phyloP scores from a whole-genome alignment of 164 flowering plant genomes.

The Aristolochia californica region DNA sequence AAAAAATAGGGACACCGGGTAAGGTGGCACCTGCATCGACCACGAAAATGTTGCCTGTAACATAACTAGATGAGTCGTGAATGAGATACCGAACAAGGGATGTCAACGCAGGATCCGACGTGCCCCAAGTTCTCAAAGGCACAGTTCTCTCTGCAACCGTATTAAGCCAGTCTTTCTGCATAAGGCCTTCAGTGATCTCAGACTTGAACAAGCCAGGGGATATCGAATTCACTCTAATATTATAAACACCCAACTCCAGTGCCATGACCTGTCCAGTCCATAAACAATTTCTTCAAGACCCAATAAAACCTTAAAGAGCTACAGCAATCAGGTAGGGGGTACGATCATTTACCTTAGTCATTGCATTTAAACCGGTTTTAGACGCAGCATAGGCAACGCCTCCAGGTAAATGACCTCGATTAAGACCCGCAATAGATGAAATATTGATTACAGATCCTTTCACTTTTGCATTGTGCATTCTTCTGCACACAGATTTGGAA shows the following conservation, averaged over 20 bases:
- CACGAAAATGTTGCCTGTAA: constrained; percentile 29
- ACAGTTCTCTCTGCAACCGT: constrained; percentile 22
- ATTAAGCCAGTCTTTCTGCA: constrained; percentile 33
- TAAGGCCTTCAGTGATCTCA: constrained; percentile 26
- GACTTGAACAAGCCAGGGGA: constrained; percentile 34
- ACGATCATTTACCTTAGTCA: constrained; percentile 46
- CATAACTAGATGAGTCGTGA: constrained; percentile 31
- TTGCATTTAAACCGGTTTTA: constrained; percentile 41
- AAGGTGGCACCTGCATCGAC: constrained; percentile 35
- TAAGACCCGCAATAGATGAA: constrained; percentile 54
- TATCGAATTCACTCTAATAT: constrained; percentile 31
- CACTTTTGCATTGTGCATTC: constrained; percentile 39
- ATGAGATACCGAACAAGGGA: constrained; percentile 34
- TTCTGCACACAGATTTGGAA: constrained; percentile 41
- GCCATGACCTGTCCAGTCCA: constrained; percentile 24
- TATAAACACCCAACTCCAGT: constrained; percentile 28
- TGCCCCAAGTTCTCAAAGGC: constrained; percentile 26
- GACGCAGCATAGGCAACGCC: constrained; percentile 46
- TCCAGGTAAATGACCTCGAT: constrained; percentile 55
- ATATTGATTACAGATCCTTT: constrained; percentile 71
- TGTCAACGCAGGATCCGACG: constrained; percentile 30
- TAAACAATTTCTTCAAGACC: background rate
- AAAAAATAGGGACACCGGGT: constrained; percentile 36
- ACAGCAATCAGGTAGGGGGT: background rate
- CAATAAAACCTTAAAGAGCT: background rate